Evolutionary conservation across 768 basidiomycete genomes (phyloP), one percentile per base, ranked within the genome.

Genomic region (Boletellus sp.): DNA sequence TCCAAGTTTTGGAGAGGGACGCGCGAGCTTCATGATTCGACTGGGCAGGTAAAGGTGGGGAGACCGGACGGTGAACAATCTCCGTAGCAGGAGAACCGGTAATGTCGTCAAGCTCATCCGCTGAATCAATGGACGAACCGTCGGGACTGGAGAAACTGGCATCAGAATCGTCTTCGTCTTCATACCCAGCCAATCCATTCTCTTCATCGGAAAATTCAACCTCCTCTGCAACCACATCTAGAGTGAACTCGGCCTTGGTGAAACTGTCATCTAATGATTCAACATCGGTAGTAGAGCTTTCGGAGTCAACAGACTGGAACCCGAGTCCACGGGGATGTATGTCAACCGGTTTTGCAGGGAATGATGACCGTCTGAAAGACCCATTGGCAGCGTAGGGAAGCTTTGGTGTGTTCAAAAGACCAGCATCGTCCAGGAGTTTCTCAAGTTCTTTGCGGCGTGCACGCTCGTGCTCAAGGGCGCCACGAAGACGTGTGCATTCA

Each of bases 1-100:
- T 81, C 87, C 87, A 89, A 0, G 74, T 74, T 67, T 79, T 82
- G n/a, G 80, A 79, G 20, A 87, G 73, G 2, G 81, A 81, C 15
- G 69, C 68, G 20, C 50, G 63, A 15, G 68, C 55, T 10, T 49
- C 51, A 47, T 77, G 77, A 10, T 12, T 46, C 1, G 53, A 50
- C 24, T 62, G 61, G 17, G 52, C 55, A 2, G 62, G 47, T 7
- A 49, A 48, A 20, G 55, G 22, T 28, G 46, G 24, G 37, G 42
- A 23, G 44, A 26, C 28, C 17, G 51, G 17, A 36, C 36, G 41
- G 43, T 51, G 37, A 42, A 33, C n/a, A 9, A 40, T 40, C 39
- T 53, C 51, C 48, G 64, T 58, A 13, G 45, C 55, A 20, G 39
- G 20, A 3, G 31, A 17, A 44, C 55, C 60, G 13, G 43, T 5